A percentile compares a stretch with the other conserved stretches of the same genome.
phyloP scores from a whole-genome alignment of 495 filamentous ascomycete genomes.

The Talaromyces borbonicus region DNA sequence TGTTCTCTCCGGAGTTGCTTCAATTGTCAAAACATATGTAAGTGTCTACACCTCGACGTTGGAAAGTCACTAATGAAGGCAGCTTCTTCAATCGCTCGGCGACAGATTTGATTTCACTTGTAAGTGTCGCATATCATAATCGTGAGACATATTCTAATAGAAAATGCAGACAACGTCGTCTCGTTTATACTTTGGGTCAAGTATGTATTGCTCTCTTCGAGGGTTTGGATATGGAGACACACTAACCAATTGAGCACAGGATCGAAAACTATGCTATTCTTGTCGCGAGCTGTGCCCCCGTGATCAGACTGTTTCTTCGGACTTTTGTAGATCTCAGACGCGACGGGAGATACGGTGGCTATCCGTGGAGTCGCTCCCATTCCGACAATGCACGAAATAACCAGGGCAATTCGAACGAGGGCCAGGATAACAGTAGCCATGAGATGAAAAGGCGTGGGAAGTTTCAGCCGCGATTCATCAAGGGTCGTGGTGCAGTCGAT shows the following conservation, averaged over 20 bases:
- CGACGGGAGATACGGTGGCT: slow-evolving; percentile 15
- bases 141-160: neutral
- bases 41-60: slow-evolving; percentile 3
- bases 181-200: slow-evolving; percentile 29
- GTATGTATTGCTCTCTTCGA: slow-evolving; percentile 10
- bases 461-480: slow-evolving; percentile 1
- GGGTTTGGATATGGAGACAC: too few species aligned
- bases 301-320: slow-evolving; percentile 24
- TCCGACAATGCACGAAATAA: slow-evolving; percentile 10
- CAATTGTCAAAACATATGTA: slow-evolving; percentile 30
- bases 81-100: slow-evolving; percentile 25
- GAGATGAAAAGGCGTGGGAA: neutral
- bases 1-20: slow-evolving; percentile 23
- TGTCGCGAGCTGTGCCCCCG: slow-evolving; percentile 23
- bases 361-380: slow-evolving; percentile 18
- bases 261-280: slow-evolving; percentile 32
- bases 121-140: neutral
- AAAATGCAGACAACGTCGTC: slow-evolving; percentile 20
- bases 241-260: slow-evolving; percentile 7
- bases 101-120: slow-evolving; percentile 23
- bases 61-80: neutral
- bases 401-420: slow-evolving; percentile 8
- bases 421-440: slow-evolving; percentile 10
- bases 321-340: slow-evolving; percentile 17
- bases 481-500: neutral